phyloP scores from a whole-genome alignment of 148 eudicot species.

The Rhododendron griersonianum region DNA sequence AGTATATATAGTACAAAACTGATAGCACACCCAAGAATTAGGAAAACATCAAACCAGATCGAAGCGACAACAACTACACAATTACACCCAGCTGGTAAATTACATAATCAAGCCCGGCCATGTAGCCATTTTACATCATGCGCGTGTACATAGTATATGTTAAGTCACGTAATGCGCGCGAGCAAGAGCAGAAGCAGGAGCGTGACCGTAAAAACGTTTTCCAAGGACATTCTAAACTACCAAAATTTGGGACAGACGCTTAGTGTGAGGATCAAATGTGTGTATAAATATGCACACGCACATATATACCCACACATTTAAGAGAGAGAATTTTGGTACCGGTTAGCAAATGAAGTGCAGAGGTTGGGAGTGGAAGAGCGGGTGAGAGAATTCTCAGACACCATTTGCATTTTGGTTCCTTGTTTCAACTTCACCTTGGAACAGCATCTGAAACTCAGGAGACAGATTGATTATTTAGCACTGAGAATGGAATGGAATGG shows the following conservation, averaged over 20 bases:
- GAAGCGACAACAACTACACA: not conserved
- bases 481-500: not conserved
- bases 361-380: conserved; percentile 23
- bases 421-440: not conserved
- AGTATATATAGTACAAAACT: not conserved
- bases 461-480: not conserved
- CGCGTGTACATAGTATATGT: too few species aligned
- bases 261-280: not conserved
- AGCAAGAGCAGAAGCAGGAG: not conserved
- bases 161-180: not conserved
- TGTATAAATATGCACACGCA: too few species aligned
- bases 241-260: not conserved
- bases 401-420: conserved; percentile 2
- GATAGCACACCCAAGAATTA: not conserved
- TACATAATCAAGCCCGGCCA: not conserved
- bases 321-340: conserved; percentile 13
- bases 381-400: conserved; percentile 6
- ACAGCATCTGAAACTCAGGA: conserved; percentile 1
- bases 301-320: too few species aligned
- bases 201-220: not conserved
- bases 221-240: not conserved
- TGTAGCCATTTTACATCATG: not conserved
- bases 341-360: conserved; percentile 34
- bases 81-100: too few species aligned
- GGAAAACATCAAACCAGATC: not conserved